Evolutionary conservation across 139 green algal genomes (phyloP).

Genomic region (Chlorella sp.): DNA sequence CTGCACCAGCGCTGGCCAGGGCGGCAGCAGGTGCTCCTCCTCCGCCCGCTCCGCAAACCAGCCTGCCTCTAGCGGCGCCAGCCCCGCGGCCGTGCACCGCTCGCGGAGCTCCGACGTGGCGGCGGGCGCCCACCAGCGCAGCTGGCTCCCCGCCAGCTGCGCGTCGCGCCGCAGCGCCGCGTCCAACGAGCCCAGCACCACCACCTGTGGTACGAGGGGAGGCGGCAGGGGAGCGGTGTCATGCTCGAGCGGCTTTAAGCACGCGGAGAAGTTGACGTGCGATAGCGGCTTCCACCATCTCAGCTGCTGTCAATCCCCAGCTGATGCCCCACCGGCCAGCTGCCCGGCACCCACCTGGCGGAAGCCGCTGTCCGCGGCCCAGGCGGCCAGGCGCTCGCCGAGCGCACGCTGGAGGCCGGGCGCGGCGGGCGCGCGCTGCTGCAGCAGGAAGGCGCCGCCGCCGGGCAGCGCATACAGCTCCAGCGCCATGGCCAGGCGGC

Average conservation of each 20-base stretch:
- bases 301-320: not conserved
- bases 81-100: conserved; percentile 1
- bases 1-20: conserved; percentile 58
- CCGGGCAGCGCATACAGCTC: conserved; percentile 54
- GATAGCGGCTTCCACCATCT: not conserved
- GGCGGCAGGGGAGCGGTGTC: not conserved
- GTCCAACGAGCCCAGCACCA: conserved; percentile 65
- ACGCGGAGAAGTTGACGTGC: no score
- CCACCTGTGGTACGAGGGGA: conserved; percentile 16
- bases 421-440: conserved; percentile 68
- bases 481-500: conserved; percentile 52
- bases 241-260: no score
- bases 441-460: conserved; percentile 52
- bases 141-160: conserved; percentile 54
- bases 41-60: conserved; percentile 35
- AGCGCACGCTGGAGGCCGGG: conserved; percentile 53
- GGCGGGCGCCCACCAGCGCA: conserved; percentile 27
- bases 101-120: not conserved
- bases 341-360: conserved; percentile 12
- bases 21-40: conserved; percentile 46
- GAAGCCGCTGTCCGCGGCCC: conserved; percentile 32
- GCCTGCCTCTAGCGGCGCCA: conserved; percentile 37
- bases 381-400: conserved; percentile 50
- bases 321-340: not conserved
- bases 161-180: conserved; percentile 46